phyloP scores from a whole-genome alignment of 805 yeast species.

The Yamadazyma scolyti region DNA sequence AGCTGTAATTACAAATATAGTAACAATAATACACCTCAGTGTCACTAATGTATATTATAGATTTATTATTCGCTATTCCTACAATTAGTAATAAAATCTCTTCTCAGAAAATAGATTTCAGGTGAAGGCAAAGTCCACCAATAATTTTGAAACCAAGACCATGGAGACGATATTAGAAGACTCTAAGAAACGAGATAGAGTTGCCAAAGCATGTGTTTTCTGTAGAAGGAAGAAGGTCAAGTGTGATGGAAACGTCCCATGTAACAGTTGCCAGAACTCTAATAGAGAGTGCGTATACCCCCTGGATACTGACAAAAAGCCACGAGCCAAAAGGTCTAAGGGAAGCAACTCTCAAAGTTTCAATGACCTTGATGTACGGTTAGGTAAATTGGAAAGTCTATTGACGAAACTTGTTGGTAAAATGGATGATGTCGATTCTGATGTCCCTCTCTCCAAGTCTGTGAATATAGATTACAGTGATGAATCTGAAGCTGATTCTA shows the following conservation, averaged over 20 bases:
- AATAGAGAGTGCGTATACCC: conserved; percentile 23
- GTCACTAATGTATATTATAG: too few relatives aligned
- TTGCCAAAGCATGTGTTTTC: conserved; percentile 34
- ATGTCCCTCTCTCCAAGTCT: too few relatives aligned
- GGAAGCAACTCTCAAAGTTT: conserved; percentile 5
- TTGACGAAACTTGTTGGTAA: conserved; percentile 7
- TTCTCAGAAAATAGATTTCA: too few relatives aligned
- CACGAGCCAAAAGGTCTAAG: conserved; percentile 5
- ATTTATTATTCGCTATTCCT: too few relatives aligned
- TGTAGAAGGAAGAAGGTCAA: conserved; percentile 35
- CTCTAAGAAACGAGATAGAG: conserved; percentile 22
- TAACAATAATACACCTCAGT: too few relatives aligned
- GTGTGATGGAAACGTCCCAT: conserved; percentile 34
- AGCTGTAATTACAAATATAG: too few relatives aligned
- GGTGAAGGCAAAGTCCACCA: too few relatives aligned
- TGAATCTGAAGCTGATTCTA: too few relatives aligned
- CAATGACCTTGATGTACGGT: conserved; percentile 8
- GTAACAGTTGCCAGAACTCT: conserved; percentile 28
- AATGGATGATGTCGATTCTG: conserved; percentile 4
- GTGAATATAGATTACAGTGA: too few relatives aligned
- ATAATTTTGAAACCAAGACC: too few relatives aligned
- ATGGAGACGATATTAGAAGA: too few relatives aligned
- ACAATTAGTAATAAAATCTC: too few relatives aligned
- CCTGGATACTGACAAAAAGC: conserved; percentile 11
- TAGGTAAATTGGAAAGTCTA: conserved; percentile 9